These are phyloP conservation scores for Agapanthus africanus DNA, from an alignment of 106 monocot genomes.

Conservation along the genomic window DNA sequence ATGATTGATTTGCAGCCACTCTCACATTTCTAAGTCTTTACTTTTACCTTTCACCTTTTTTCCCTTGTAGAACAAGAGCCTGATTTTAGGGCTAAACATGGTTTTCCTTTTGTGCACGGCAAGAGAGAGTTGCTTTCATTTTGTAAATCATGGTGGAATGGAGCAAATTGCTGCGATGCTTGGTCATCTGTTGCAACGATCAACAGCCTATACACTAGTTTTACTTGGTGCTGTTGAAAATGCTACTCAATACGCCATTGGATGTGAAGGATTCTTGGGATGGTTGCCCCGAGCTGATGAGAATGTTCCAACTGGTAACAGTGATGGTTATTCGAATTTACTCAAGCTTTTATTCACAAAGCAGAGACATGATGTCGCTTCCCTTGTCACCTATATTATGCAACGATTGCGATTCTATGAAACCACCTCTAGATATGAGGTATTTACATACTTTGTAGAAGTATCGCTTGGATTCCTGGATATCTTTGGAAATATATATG, in stretches of 20 bases:
- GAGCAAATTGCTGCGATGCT: slow-evolving; percentile 51
- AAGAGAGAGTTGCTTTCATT: slow-evolving; percentile 67
- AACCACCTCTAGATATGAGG: slow-evolving; percentile 79
- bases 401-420: slow-evolving; percentile 82
- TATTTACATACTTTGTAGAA: slow-evolving; percentile 18
- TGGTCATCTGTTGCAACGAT: slow-evolving; percentile 30
- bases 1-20: too few species aligned
- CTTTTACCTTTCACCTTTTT: too few species aligned
- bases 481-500: not conserved
- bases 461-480: not conserved
- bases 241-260: slow-evolving; percentile 76
- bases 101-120: slow-evolving; percentile 66
- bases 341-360: slow-evolving; percentile 65
- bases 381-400: slow-evolving; percentile 62
- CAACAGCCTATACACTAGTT: slow-evolving; percentile 42
- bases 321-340: slow-evolving; percentile 75
- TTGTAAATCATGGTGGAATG: slow-evolving; percentile 77
- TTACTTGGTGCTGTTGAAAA: slow-evolving; percentile 64
- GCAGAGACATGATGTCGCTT: slow-evolving; percentile 78
- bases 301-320: slow-evolving; percentile 48
- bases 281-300: slow-evolving; percentile 81
- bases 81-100: slow-evolving; percentile 43
- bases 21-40: too few species aligned
- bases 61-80: slow-evolving; percentile 56
- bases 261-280: slow-evolving; percentile 95